A percentile compares a stretch with the other conserved stretches of the same genome.
Evolutionary conservation across 805 yeast genomes (phyloP).

Genomic region (Metschnikowia kunwiensis): DNA sequence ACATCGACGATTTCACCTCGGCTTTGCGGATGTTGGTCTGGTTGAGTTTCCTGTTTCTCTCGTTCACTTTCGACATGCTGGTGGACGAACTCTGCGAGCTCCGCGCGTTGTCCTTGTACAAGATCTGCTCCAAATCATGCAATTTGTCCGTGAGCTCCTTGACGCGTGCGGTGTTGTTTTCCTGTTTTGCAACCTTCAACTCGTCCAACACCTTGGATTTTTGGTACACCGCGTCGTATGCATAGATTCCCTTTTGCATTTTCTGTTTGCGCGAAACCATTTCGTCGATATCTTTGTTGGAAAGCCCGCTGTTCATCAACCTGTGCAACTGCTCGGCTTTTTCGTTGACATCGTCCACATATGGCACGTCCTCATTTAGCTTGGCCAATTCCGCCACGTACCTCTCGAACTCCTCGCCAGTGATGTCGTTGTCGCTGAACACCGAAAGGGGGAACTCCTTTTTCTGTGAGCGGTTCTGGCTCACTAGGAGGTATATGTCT

Average conservation of each 20-base stretch:
- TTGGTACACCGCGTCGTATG: slow-evolving; percentile 66
- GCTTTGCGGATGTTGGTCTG: slow-evolving; percentile 75
- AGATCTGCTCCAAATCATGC: slow-evolving; percentile 46
- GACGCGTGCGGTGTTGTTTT: slow-evolving; percentile 37
- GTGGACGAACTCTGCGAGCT: slow-evolving; percentile 42
- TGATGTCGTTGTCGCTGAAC: slow-evolving; percentile 74
- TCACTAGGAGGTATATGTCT: slow-evolving; percentile 59
- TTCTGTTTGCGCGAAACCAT: slow-evolving; percentile 72
- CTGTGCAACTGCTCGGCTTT: slow-evolving; percentile 61
- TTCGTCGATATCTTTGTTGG: slow-evolving; percentile 70
- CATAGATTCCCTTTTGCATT: slow-evolving; percentile 46
- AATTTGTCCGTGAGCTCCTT: slow-evolving; percentile 32
- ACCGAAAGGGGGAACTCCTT: slow-evolving; percentile 74
- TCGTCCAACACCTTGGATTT: slow-evolving; percentile 71
- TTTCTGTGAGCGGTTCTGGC: slow-evolving; percentile 75
- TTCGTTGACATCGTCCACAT: slow-evolving; percentile 58
- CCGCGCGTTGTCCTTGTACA: slow-evolving; percentile 32
- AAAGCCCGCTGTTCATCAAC: slow-evolving; percentile 63
- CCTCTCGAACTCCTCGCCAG: slow-evolving; percentile 67
- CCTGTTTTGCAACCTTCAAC: slow-evolving; percentile 69
- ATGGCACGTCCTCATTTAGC: slow-evolving; percentile 57
- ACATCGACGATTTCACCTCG: slow-evolving; percentile 61
- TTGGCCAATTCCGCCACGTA: slow-evolving; percentile 61
- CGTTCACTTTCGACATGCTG: slow-evolving; percentile 65
- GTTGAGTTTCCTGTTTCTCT: slow-evolving; percentile 81